Evolutionary conservation across 164 flowering plant genomes (phyloP).

Genomic region (Vitis riparia): DNA sequence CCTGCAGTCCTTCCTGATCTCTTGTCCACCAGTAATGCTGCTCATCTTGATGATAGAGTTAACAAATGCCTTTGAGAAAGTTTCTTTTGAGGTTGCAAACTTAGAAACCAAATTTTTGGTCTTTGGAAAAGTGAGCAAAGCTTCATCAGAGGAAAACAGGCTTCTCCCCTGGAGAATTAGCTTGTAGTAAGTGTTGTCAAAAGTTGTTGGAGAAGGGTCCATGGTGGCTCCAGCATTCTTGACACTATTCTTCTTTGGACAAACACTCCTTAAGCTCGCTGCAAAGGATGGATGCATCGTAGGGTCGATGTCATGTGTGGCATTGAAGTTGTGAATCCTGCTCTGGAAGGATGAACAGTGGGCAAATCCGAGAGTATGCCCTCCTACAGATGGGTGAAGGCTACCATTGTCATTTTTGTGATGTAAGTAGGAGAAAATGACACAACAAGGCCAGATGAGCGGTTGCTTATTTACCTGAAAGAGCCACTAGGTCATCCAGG

Average conservation of each 20-base stretch:
- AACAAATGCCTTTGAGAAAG: slow-evolving; percentile 41
- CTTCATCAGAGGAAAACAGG: slow-evolving; percentile 52
- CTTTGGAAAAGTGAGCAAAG: slow-evolving; percentile 36
- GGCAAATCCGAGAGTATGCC: slow-evolving; percentile 53
- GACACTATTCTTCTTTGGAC: slow-evolving; percentile 31
- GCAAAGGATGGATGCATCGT: slow-evolving; percentile 41
- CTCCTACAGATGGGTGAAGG: slow-evolving; percentile 31
- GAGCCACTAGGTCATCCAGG: slow-evolving; percentile 66
- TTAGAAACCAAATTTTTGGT: slow-evolving; percentile 40
- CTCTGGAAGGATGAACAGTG: slow-evolving; percentile 55
- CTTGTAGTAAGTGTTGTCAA: slow-evolving; percentile 55
- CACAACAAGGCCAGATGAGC: background rate
- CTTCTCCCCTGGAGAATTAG: slow-evolving; percentile 41
- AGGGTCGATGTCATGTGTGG: slow-evolving; percentile 47
- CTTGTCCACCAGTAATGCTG: slow-evolving; percentile 55
- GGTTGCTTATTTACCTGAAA: slow-evolving; percentile 46
- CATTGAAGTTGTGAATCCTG: slow-evolving; percentile 48
- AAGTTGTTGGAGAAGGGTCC: slow-evolving; percentile 48
- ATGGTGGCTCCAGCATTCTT: slow-evolving; percentile 49
- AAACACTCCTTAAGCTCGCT: slow-evolving; percentile 29
- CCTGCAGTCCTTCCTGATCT: slow-evolving; percentile 51
- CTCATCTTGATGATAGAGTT: slow-evolving; percentile 59
- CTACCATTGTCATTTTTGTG: background rate
- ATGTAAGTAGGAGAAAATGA: background rate
- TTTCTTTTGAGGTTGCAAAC: slow-evolving; percentile 38